Conservation (phyloP, 2,329 filamentous ascomycete genomes). For the Trichoderma arundinaceum region DNA sequence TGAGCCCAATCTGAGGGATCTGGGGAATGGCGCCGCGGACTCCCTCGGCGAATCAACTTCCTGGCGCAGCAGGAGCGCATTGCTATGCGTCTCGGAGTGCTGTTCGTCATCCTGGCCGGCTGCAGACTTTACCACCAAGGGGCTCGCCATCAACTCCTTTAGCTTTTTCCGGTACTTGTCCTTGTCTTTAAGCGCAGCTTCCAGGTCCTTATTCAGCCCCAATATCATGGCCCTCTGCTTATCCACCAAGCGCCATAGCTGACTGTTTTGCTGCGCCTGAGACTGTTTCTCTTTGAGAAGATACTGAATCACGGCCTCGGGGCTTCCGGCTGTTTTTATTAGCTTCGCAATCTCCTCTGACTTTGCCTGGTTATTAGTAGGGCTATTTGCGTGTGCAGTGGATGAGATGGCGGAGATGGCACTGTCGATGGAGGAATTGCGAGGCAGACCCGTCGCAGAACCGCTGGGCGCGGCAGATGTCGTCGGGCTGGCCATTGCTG, state of each 20-base stretch:
- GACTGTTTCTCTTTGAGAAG: slow-evolving; percentile 90
- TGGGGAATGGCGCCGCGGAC: slow-evolving; percentile 41
- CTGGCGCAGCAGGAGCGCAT: slow-evolving; percentile 35
- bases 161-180: slow-evolving; percentile 90
- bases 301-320: slow-evolving; percentile 87
- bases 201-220: slow-evolving; percentile 91
- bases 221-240: slow-evolving; percentile 95
- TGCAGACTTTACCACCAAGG: slow-evolving; percentile 42
- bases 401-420: slow-evolving; percentile 80
- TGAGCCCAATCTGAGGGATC: slow-evolving; percentile 57
- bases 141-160: slow-evolving; percentile 69
- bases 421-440: slow-evolving; percentile 91
- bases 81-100: slow-evolving; percentile 20
- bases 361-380: slow-evolving; percentile 63
- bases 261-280: slow-evolving; percentile 84
- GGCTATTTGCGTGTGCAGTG: slow-evolving; percentile 57
- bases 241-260: slow-evolving; percentile 94
- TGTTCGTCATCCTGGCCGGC: slow-evolving; percentile 34
- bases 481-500: slow-evolving; percentile 56
- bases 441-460: slow-evolving; percentile 49
- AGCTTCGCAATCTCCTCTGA: slow-evolving; percentile 78
- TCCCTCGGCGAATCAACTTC: slow-evolving; percentile 35
- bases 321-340: slow-evolving; percentile 82
- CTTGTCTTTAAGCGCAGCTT: slow-evolving; percentile 89
- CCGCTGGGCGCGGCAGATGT: slow-evolving; percentile 48